Base-by-base conservation (phyloP, 2,329 filamentous ascomycete species). In the Knoxdaviesia proteae region DNA sequence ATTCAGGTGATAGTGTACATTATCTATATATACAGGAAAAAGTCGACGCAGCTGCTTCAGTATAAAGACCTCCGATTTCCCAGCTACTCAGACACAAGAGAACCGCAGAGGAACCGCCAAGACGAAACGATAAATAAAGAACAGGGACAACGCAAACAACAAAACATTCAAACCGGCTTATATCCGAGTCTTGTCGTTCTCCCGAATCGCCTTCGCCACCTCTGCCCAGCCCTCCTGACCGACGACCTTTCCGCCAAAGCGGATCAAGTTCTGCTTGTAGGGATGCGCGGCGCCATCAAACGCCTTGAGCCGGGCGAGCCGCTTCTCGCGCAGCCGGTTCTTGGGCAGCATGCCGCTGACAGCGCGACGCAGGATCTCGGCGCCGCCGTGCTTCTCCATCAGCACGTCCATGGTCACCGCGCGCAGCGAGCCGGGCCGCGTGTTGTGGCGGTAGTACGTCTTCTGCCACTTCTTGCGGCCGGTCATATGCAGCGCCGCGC, bases 261-360 rank as follows among this genome's bases (percentile, higher is more conserved):
- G 74, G 41, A 94, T 61, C 47, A 96, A 62, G 56, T 98, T 98
- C 59, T 78, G 61, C 70, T 83, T 82, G 60, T 94, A 96, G 36
- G 90, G 92, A 65, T 98, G 87, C 30, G 76, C 75, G 36, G 74
- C 68, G n/a, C 88, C 86, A 63, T 98, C 92, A 59, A 94, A 98
- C 5, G 83, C 87, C 73, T 96, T 98, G 57, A 98, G 63, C 51
- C 90, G 69, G 35, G 78, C 84, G 63, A 98, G 64, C 49, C 92
- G 66, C 66, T 84, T 82, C 58, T 94, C 86, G 53, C 88, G 68
- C 55, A 98, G 63, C 54, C 87, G 67, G 63, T 98, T 98, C 73
- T 98, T 98, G 43, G 90, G 90, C 61, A 98, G 62, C 90, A 98
- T 98, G 40, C 92, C 92, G 56, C 81, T 80, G 36, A 98, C 92